Evolutionary conservation across 2,329 filamentous ascomycete species (phyloP).

Genomic region (Fusarium siculi): DNA sequence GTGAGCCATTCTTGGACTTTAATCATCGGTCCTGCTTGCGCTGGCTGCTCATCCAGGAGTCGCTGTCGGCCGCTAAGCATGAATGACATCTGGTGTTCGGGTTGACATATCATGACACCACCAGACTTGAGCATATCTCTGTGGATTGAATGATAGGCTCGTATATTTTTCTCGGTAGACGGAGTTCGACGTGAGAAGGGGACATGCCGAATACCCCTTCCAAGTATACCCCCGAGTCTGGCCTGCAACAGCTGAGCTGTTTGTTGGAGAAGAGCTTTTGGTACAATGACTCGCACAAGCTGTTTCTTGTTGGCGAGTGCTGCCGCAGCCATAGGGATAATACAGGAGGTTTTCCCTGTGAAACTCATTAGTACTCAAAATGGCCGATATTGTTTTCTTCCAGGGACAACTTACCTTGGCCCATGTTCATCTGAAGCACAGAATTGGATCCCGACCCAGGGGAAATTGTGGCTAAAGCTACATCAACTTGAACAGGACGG

Average conservation of each 20-base stretch:
- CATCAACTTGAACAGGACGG: slow-evolving; percentile 68
- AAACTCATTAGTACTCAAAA: background rate
- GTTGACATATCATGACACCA: slow-evolving; percentile 69
- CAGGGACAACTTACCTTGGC: slow-evolving; percentile 57
- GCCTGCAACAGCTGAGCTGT: slow-evolving; percentile 66
- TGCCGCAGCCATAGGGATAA: slow-evolving; percentile 63
- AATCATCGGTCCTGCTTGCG: slow-evolving; percentile 61
- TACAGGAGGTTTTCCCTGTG: slow-evolving; percentile 66
- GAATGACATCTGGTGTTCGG: slow-evolving; percentile 74
- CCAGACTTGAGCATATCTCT: slow-evolving; percentile 51
- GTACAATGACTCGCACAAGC: slow-evolving; percentile 66
- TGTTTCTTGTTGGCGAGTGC: slow-evolving; percentile 57
- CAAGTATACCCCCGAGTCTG: slow-evolving; percentile 64
- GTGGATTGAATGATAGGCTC: slow-evolving; percentile 48
- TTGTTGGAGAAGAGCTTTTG: slow-evolving; percentile 66
- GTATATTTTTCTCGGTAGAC: slow-evolving; percentile 48
- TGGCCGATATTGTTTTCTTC: background rate
- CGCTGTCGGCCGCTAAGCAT: slow-evolving; percentile 69
- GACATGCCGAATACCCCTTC: slow-evolving; percentile 64
- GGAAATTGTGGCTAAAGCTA: slow-evolving; percentile 68
- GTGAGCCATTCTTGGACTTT: slow-evolving; percentile 63
- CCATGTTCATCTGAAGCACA: slow-evolving; percentile 75
- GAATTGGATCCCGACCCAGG: slow-evolving; percentile 65
- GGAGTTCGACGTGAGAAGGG: slow-evolving; percentile 65
- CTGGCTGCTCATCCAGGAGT: slow-evolving; percentile 59